Conservation (phyloP, 352 stramenopile genomes). For the Saprolegnia diclina region DNA sequence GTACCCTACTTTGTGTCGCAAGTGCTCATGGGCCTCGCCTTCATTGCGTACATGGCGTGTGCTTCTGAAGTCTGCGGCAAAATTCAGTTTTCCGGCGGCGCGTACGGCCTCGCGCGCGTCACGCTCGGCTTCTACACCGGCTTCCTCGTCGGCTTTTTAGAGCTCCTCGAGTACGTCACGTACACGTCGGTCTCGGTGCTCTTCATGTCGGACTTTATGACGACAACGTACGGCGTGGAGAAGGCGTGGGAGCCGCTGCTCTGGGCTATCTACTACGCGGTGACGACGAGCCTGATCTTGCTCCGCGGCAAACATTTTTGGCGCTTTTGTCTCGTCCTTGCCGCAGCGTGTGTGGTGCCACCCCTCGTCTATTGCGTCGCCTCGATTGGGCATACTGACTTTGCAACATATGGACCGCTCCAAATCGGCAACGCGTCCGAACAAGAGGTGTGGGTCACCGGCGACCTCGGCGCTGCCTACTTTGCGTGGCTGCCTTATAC, state of each 20-base stretch:
- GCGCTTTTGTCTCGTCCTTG: neutral
- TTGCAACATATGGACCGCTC: neutral
- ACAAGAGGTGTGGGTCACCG: neutral
- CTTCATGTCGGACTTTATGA: conserved; percentile 30
- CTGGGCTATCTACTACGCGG: conserved; percentile 20
- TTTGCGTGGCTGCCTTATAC: neutral
- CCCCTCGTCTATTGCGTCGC: neutral
- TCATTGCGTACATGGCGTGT: conserved; percentile 28
- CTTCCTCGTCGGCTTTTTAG: conserved; percentile 32
- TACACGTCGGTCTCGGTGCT: conserved; percentile 31
- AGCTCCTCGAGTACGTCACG: conserved; percentile 32
- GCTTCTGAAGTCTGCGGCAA: conserved; percentile 29
- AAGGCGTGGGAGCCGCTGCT: conserved; percentile 20
- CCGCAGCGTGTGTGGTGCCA: neutral
- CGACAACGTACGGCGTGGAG: neutral
- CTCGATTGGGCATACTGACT: neutral
- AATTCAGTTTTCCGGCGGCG: conserved; percentile 29
- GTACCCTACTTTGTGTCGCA: neutral
- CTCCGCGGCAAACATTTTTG: neutral
- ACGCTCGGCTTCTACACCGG: conserved; percentile 31
- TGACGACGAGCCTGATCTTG: neutral
- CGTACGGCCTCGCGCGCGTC: conserved; percentile 31
- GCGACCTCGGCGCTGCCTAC: neutral
- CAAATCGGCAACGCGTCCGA: neutral
- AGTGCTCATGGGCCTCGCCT: conserved; percentile 21